A percentile compares a stretch with the other conserved stretches of the same genome.
Evolutionary conservation across 331 rosid species (phyloP).

Genomic region (Stylosanthes scabra): DNA sequence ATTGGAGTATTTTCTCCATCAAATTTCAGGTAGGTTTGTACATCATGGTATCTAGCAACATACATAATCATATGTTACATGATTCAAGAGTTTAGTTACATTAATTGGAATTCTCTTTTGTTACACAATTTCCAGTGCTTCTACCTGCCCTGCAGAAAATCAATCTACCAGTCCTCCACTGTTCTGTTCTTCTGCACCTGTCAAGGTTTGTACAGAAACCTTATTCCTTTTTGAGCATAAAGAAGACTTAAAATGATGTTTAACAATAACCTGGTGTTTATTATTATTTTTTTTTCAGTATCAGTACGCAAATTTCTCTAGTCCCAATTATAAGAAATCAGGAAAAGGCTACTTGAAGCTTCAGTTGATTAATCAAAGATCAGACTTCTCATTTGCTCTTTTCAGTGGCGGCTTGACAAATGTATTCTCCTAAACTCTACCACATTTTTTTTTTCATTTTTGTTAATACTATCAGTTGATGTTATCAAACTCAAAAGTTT

Average conservation of each 20-base stretch:
- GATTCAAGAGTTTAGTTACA: slow-evolving; percentile 21
- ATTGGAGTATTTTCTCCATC: slow-evolving; percentile 96
- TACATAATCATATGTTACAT: slow-evolving; percentile 2
- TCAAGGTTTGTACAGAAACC: slow-evolving; percentile 64
- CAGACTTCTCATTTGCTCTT: slow-evolving; percentile 82
- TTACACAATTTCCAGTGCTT: slow-evolving; percentile 62
- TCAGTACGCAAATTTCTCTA: slow-evolving; percentile 85
- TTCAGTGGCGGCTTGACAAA: slow-evolving; percentile 82
- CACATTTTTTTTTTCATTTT: background rate
- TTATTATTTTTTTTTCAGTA: slow-evolving; percentile 55
- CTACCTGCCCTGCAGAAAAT: slow-evolving; percentile 72
- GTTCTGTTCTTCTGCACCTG: slow-evolving; percentile 88
- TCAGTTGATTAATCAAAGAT: slow-evolving; percentile 94
- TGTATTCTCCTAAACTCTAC: slow-evolving; percentile 47
- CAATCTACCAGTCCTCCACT: slow-evolving; percentile 54
- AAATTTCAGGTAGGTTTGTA: slow-evolving; percentile 69
- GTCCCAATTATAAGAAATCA: slow-evolving; percentile 53
- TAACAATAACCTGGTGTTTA: background rate
- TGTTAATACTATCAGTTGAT: too few relatives aligned
- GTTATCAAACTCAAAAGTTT: too few relatives aligned
- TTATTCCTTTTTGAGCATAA: background rate
- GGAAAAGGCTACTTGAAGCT: slow-evolving; percentile 83
- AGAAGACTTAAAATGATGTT: slow-evolving; percentile 18
- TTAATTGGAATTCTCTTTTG: slow-evolving; percentile 20
- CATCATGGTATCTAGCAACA: slow-evolving; percentile 16